Evolutionary conservation across 2,329 filamentous ascomycete species (phyloP), one percentile per base, ranked within the genome.

Genomic region (Nannizzia gypsea): DNA sequence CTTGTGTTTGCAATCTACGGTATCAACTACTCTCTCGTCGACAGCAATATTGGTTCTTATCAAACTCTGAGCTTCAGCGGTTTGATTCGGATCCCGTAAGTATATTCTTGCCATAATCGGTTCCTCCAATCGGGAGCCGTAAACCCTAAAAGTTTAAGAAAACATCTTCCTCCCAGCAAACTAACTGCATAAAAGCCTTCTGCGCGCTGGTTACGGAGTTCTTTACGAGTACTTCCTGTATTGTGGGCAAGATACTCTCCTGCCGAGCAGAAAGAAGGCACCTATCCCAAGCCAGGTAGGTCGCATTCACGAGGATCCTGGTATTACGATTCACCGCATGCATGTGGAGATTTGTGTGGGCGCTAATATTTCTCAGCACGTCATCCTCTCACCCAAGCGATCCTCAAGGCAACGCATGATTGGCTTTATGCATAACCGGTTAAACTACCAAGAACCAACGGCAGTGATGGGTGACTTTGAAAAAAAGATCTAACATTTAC

Each of bases 121-220:
- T 17, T 52, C 46, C 46, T 52, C 46, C 24, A 52, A 52, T 52
- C 24, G 24, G 46, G 1, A 2, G n/a, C 22, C 3, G 24, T 26
- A 52, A 52, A 52, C 46, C n/a, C 11, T 52, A 52, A 52, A 46
- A 52, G 46, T 52, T 52, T 52, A 26, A n/a, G n/a, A n/a, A n/a
- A n/a, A n/a, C 6, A 2, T n/a, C 22, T 52, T 52, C 11, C 22
- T 11, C 6, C n/a, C 46, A 3, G 26, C 17, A 6, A 22, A 31
- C 20, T 28, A 26, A 11, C 15, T n/a, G 28, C 9, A 36, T 11
- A 36, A 11, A 36, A 11, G 31, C 9, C 9, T 8, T 34, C 31
- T 34, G 31, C 31, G 31, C 31, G 31, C 31, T 34, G 9, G n/a
- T n/a, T n/a, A n/a, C n/a, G n/a, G n/a, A n/a, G n/a, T n/a, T n/a